Evolutionary conservation across 2,329 filamentous ascomycete genomes (phyloP), one percentile per base, ranked within the genome.

Genomic region (Pseudocercospora cruenta): DNA sequence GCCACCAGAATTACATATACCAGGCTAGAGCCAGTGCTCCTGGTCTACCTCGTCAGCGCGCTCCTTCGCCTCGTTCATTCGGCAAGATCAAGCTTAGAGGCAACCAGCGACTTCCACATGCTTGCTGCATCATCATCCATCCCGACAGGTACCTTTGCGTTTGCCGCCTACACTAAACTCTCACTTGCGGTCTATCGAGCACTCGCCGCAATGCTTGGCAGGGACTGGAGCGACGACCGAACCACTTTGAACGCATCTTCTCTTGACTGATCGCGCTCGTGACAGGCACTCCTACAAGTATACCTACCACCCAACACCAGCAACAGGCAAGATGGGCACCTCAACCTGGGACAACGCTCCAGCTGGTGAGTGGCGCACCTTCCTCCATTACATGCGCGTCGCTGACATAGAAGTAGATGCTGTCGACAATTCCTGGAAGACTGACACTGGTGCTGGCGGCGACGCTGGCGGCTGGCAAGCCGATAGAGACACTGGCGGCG

Each of bases 341-440:
- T 67, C 69, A 53, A 69, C 68, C 47, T 76, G 73, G 74, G 69
- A 73, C 53, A 67, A 64, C 22, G 49, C 68, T 22, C 62, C 71
- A 7, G 61, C 66, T 62, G 51, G 70, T 73, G 62, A 63, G 71
- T 62, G 10, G 21, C 22, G 19, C 28, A 12, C 49, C 26, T 26
- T 51, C 14, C 31, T 6, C 54, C 39, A 43, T 49, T 24, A 22
- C 28, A 12, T 39, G 33, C 21, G 33, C 31, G 36, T 24, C 28
- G 60, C 64, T 69, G 58, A 71, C 63, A 33, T 21, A 24, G 28
- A 53, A 33, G 39, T 59, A 53, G 66, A 67, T 24, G 60, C 60
- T 47, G 68, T 45, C 24, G 69, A 63, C 57, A 69, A 66, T 28
- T 63, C 49, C 28, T 75, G 71, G 70, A 70, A 72, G 54, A 60